A percentile compares a stretch with the other conserved stretches of the same genome.
These are phyloP conservation scores for Peronospora farinosa DNA, from an alignment of 352 stramenopile species.

Conservation along the genomic window DNA sequence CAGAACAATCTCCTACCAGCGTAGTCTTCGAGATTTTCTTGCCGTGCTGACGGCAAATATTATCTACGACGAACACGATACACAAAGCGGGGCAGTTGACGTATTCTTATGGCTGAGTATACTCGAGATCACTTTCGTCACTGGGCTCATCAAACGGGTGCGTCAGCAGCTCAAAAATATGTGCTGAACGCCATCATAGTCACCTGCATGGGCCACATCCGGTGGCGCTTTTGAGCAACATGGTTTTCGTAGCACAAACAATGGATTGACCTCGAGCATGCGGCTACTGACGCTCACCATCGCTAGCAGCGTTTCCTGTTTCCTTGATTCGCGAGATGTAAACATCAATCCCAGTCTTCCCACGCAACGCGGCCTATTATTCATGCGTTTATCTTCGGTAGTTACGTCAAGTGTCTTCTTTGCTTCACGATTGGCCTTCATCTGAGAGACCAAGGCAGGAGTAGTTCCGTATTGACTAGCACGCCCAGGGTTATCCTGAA, in stretches of 20 bases:
- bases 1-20: neutral
- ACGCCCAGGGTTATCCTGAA: slow-evolving; percentile 52
- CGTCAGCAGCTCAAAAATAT: slow-evolving; percentile 66
- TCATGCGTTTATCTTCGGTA: slow-evolving; percentile 44
- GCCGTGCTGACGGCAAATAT: neutral
- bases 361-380: slow-evolving; percentile 42
- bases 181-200: slow-evolving; percentile 58
- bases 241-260: slow-evolving; percentile 87
- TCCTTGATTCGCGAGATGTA: slow-evolving; percentile 46
- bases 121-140: slow-evolving; percentile 35
- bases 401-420: slow-evolving; percentile 36
- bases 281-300: slow-evolving; percentile 28
- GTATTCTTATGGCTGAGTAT: slow-evolving; percentile 47
- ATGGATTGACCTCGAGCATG: slow-evolving; percentile 72
- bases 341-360: slow-evolving; percentile 47
- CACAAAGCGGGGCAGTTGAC: slow-evolving; percentile 45
- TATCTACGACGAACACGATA: slow-evolving; percentile 78
- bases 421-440: slow-evolving; percentile 43
- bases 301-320: slow-evolving; percentile 32
- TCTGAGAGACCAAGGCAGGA: slow-evolving; percentile 43
- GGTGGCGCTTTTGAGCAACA: slow-evolving; percentile 84
- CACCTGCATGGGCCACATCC: slow-evolving; percentile 61
- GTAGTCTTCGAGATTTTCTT: neutral
- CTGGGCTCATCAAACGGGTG: slow-evolving; percentile 57
- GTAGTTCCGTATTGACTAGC: slow-evolving; percentile 74